phyloP scores from a whole-genome alignment of 1,139 yeast genomes.

The Geotrichum europaeum region DNA sequence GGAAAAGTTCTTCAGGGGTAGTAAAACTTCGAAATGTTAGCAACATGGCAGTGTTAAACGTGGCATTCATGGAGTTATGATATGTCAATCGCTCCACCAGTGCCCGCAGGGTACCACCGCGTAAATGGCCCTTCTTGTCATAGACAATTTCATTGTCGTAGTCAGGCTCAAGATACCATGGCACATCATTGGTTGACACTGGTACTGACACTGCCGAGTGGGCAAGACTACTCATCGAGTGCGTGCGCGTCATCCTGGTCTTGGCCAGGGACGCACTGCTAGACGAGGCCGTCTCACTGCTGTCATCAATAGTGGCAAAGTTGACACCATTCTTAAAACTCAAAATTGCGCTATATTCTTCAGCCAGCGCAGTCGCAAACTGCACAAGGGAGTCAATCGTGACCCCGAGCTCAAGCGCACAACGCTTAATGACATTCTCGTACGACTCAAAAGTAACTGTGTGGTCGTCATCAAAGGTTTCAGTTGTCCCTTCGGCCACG shows the following conservation, averaged over 20 bases:
- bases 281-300: neutral
- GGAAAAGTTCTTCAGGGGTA: slow-evolving; percentile 60
- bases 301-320: neutral
- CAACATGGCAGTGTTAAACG: slow-evolving; percentile 65
- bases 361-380: slow-evolving; percentile 16
- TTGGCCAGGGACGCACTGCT: neutral
- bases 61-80: slow-evolving; percentile 62
- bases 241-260: slow-evolving; percentile 5
- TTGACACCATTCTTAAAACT: slow-evolving; percentile 4
- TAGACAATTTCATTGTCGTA: slow-evolving; percentile 66
- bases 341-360: slow-evolving; percentile 15
- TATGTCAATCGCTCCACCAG: slow-evolving; percentile 78
- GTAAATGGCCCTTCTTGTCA: slow-evolving; percentile 66
- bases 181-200: slow-evolving; percentile 33
- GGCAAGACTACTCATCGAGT: slow-evolving; percentile 11
- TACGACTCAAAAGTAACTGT: neutral
- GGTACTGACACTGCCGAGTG: slow-evolving; percentile 9
- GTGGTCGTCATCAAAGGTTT: neutral
- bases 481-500: neutral
- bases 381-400: slow-evolving; percentile 17
- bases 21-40: slow-evolving; percentile 73
- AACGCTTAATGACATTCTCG: slow-evolving; percentile 14
- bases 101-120: slow-evolving; percentile 83
- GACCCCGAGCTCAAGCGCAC: slow-evolving; percentile 18
- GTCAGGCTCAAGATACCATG: slow-evolving; percentile 82